phyloP scores from a whole-genome alignment of 306 rosid genomes.

The Carpinus viminea region DNA sequence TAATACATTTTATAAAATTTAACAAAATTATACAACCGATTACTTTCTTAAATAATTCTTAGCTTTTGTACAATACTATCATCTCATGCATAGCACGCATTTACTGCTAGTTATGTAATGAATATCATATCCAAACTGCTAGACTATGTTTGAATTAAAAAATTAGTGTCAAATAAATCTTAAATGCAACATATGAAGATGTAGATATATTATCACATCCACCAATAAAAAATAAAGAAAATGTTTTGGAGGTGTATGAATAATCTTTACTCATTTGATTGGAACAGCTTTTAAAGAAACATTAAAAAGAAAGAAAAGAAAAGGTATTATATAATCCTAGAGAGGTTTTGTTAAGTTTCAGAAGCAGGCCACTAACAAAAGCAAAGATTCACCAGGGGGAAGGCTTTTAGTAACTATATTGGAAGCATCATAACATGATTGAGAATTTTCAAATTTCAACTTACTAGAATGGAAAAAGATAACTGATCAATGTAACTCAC shows the following conservation, averaged over 20 bases:
- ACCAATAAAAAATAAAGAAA: background rate
- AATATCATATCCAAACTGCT: too few relatives aligned
- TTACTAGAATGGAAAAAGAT: constrained; percentile 16
- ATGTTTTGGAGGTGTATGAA: background rate
- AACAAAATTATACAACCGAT: too few relatives aligned
- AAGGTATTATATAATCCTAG: background rate
- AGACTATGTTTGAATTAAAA: too few relatives aligned
- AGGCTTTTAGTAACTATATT: background rate
- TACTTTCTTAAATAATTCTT: too few relatives aligned
- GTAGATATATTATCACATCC: background rate
- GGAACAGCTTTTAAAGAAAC: background rate
- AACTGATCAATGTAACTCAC: constrained; percentile 51
- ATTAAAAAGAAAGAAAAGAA: background rate
- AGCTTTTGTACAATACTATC: too few relatives aligned
- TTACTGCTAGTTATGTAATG: too few relatives aligned
- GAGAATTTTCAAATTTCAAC: constrained; percentile 14
- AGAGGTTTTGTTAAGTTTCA: background rate
- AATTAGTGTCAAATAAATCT: too few relatives aligned
- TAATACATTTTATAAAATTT: too few relatives aligned
- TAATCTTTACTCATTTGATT: background rate
- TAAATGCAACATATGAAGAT: background rate
- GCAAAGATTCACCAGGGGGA: background rate
- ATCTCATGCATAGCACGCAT: too few relatives aligned
- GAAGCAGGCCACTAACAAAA: background rate
- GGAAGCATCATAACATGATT: constrained; percentile 10